Base-by-base conservation (phyloP, 768 basidiomycete genomes). In the Amanita phalloides region DNA sequence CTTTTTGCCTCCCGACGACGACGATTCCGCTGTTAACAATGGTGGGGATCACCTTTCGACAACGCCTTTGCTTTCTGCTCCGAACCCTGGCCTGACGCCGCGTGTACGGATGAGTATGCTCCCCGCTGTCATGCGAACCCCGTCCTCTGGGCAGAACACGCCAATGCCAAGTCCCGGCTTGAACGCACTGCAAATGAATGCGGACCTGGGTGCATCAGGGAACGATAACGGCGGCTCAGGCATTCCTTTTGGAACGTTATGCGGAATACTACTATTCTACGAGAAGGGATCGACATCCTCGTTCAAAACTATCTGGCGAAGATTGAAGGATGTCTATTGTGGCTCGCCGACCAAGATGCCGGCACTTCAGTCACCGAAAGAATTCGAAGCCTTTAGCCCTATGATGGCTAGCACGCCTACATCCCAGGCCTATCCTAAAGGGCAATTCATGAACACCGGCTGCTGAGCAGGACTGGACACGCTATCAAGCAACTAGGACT, bases 251-350 rank as follows among this genome's bases (percentile, higher is more conserved):
- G 74, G 70, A 1, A 69, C 68, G 57, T 55, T 61, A 51, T 87
- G 86, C 39, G 81, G 80, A 39, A 77, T 94, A 55, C 81, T 82
- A 50, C 69, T 98, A 58, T 76, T 88, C 21, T 83, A 89, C 56
- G 93, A 96, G 72, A 96, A 92, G 66, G 94, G 94, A 23, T 89
- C 91, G 5, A 75, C 86, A 61, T 85, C 90, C 50, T 84, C 87
- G 43, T 95, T 96, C 71, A 84, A 82, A 65, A 69, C 75, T 4
- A 72, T 92, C 9, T 89, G 85, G 72, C 78, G 78, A 61, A 76
- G 78, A 56, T 64, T 94, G 57, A 78, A 82, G 61, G 79, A 82
- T 37, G 76, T 80, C 56, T 92, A 90, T 79, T 70, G 67, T 33
- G 59, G 64, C 62, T 64, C 53, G 53, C 62, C 55, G 51, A 53